Evolutionary conservation across 352 stramenopile genomes (phyloP), one percentile per base, ranked within the genome.

Genomic region (Globisporangium middletonii): DNA sequence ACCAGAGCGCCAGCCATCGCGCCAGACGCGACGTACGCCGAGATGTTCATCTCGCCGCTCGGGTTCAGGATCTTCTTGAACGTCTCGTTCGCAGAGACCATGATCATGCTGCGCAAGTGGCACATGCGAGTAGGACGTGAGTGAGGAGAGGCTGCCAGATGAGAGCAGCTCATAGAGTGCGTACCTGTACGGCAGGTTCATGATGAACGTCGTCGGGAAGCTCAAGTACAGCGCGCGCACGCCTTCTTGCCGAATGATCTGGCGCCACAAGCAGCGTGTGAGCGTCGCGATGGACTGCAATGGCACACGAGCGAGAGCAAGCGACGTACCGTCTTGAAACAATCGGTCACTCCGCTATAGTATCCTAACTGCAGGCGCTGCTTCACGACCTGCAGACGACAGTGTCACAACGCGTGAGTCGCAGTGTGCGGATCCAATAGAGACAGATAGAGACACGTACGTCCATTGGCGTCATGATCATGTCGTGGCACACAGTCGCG

Each of bases 281-380:
- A 27, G 61, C 53, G 54, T 64, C 52, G 47, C 52, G 28, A 35
- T 41, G 46, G 37, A 58, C 38, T 70, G 4, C 44, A 41, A 3
- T 19, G 26, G 7, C 23, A n/a, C 11, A 52, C n/a, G 46, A 60
- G 44, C 6, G 8, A 15, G 33, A 55, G 15, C 30, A 38, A n/a
- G 2, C 18, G 15, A 55, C 64, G 33, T 73, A 91, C 80, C 67
- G 74, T 86, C 50, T 85, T 73, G 59, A 98, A 87, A 67, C 91
- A 96, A 71, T 98, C 80, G 15, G 64, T 50, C 19, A 98, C 83
- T 63, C 94, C 95, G 37, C 73, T 77, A 77, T 99, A 99, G 75
- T 99, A 97, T 55, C 97, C 97, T 62, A 99, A 86, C 76, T 99
- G 97, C 66, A 99, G 79, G 35, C 97, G 85, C 77, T 99, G 97